Evolutionary conservation across 768 basidiomycete genomes (phyloP), one percentile per base, ranked within the genome.

Genomic region (Termitomyces sp.): DNA sequence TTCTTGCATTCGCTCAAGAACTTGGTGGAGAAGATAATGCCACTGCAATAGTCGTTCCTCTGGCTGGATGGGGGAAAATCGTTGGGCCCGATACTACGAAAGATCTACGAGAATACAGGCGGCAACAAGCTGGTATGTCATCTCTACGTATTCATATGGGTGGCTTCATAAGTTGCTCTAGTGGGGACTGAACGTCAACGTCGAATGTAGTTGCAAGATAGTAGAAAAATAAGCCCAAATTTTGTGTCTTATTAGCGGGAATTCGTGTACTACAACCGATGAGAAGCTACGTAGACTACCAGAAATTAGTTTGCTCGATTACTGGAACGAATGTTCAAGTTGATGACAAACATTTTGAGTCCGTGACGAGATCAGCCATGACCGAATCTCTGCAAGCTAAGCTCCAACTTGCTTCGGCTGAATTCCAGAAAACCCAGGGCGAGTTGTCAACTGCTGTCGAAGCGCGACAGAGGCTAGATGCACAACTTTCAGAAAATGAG

Each of bases 401-500:
- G 61, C 76, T 94, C 20, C 91, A 96, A 71, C 75, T 77, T 34
- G 84, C 83, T 31, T 88, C 93, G 5, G 67, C 76, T 25, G 92
- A 92, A 63, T 96, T 87, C 69, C 90, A 94, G 69, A 92, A 89
- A 68, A 68, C 95, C 8, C 94, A 97, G 70, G 69, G 74, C 2
- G 92, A 96, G 63, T 77, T 94, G 45, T 79, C 87, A 1, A 80
- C 77, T 59, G 80, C 83, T 4, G 88, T 98, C 42, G 92, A 94
- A 65, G 88, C 86, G 14, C 81, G 91, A 48, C 93, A 96, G 67
- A 83, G 85, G 57, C 82, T 98, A n/a, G 96, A 96, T 63, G 87
- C 94, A 0, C 95, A 97, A 71, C 76, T 89, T 48, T 87, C 89
- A 6, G 96, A 98, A 76, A 97, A 95, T 74, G 92, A 97, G 73